Evolutionary conservation across 768 basidiomycete genomes (phyloP).

Genomic region (Xerocomus brunneocitrinus): DNA sequence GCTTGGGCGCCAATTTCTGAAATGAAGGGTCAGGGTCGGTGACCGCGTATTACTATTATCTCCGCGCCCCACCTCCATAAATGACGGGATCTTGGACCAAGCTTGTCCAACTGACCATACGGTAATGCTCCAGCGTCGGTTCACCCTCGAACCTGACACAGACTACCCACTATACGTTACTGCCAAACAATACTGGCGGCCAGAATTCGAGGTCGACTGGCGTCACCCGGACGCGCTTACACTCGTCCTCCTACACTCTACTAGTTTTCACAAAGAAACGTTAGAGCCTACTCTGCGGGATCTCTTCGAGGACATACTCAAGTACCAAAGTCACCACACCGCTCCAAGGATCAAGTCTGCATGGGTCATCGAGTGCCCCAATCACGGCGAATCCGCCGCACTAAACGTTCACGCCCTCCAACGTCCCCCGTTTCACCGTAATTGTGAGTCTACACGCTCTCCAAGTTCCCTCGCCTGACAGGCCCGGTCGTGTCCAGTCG

Average conservation of each 20-base stretch:
- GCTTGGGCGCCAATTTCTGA: not conserved
- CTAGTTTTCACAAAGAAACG: slow-evolving; percentile 72
- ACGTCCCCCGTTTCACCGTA: slow-evolving; percentile 39
- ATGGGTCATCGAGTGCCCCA: slow-evolving; percentile 69
- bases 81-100: not conserved
- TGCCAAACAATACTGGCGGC: slow-evolving; percentile 55
- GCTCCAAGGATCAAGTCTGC: slow-evolving; percentile 32
- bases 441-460: slow-evolving; percentile 36
- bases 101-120: not conserved
- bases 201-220: slow-evolving; percentile 34
- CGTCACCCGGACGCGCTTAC: slow-evolving; percentile 45
- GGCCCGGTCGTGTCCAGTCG: slow-evolving; percentile 37
- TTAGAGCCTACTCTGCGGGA: slow-evolving; percentile 59
- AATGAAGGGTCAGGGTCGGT: not conserved
- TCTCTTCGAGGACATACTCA: slow-evolving; percentile 36
- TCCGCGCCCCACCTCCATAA: not conserved
- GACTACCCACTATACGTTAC: slow-evolving; percentile 48
- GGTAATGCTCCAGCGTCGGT: slow-evolving; percentile 21
- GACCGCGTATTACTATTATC: too few species aligned
- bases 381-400: slow-evolving; percentile 59
- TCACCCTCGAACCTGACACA: slow-evolving; percentile 36
- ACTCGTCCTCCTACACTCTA: slow-evolving; percentile 60
- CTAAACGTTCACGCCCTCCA: slow-evolving; percentile 49
- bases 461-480: not conserved
- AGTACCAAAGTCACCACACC: not conserved